Evolutionary conservation across 2,329 filamentous ascomycete genomes (phyloP), one percentile per base, ranked within the genome.

Genomic region (Neofusicoccum parvum): DNA sequence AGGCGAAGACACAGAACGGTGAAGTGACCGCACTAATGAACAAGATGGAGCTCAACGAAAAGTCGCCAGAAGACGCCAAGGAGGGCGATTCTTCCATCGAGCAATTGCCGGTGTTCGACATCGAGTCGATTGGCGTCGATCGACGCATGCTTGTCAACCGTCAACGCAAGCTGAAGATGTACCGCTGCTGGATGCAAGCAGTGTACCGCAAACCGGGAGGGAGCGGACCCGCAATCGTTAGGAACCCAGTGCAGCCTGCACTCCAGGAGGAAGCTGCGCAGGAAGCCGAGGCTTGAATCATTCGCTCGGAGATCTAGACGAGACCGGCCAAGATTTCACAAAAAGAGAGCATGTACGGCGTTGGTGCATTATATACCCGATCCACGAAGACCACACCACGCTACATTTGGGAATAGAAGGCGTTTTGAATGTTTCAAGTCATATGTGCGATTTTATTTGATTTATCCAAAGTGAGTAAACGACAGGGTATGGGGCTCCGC

Each of bases 171-270:
- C 83, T 97, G 56, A 99, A 98, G 81, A 99, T 99, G 95, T 98
- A 98, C 79, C 88, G 95, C 67, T 98, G 94, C 82, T 99, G 95
- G 93, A 87, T 96, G 76, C 92, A 96, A 78, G 92, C 91, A 36
- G 87, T 88, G 3, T 96, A 95, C 77, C 87, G 84, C 72, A 94
- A 94, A 80, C 75, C 80, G 10, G 74, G 75, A 15, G 64, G 54
- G 14, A 60, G 43, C 12, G 45, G 43, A 5, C 43, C 43, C 9
- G 23, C 56, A 5, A 60, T 60, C 15, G 15, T 48, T n/a, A 48
- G 56, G 23, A 20, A 23, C 3, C 34, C 10, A 39, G 43, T 27
- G 48, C 27, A 49, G 32, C 41, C 32, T 10, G 43, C 45, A 12
- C 39, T 14, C 14, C 3, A 46, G 27, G 41, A 20, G 37, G 32